Evolutionary conservation across 768 basidiomycete genomes (phyloP), one percentile per base, ranked within the genome.

Genomic region (Hericium rajendrae): DNA sequence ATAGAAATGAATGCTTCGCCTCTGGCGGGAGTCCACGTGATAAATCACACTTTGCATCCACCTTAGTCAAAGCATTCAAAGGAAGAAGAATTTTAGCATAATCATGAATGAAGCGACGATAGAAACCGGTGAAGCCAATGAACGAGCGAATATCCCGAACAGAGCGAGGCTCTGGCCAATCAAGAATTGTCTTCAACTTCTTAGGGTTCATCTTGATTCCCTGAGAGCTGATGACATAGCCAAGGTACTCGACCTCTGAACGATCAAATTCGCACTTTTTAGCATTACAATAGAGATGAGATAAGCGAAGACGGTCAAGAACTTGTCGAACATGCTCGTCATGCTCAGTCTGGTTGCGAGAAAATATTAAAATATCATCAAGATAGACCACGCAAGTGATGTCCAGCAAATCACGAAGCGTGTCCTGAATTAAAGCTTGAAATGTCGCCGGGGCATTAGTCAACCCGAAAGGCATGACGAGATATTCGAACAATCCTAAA

Each of bases 41-140:
- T 74, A 73, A 73, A 28, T 57, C n/a, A 58, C 64, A 75, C 0
- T 18, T 13, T n/a, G 37, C 18, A 12, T 48, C 40, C 50, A 73
- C 74, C 6, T 62, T 54, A 0, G 68, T 66, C 0, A 76, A 57
- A 0, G 57, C 24, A 8, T 64, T 70, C 0, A 78, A 49, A 0
- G 70, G 71, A 62, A 60, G 48, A 2, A 69, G 55, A 3, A 73
- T 64, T 0, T 63, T 9, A 0, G 72, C 65, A 56, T 70, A 79
- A 0, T 65, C 51, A 0, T 39, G 0, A 8, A 76, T 70, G 55
- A 75, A 76, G 0, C 60, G 20, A 1, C 66, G 48, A 40, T 74
- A 76, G 55, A 71, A 76, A 38, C 74, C 74, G 0, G 58, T 32
- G 39, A 79, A 78, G 0, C 77, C 72, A 0, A 78, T 58, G 56